Conservation (phyloP, 2,329 filamentous ascomycete species). For the Sarocladium brachiariae region DNA sequence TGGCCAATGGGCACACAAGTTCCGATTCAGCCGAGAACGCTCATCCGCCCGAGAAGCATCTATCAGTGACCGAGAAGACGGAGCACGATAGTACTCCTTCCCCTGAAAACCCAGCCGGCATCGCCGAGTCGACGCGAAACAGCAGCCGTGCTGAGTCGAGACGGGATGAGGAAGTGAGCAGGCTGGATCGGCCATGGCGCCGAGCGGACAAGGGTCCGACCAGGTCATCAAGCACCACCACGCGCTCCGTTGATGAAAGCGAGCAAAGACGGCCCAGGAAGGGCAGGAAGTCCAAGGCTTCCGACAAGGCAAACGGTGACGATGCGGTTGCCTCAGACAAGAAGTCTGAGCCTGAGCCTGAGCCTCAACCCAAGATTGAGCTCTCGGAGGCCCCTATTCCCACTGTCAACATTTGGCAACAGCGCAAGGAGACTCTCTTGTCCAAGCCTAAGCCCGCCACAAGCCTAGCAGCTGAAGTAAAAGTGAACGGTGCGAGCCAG, state of each 20-base stretch:
- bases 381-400: conserved; percentile 78
- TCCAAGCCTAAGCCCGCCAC: conserved; percentile 40
- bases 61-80: conserved; percentile 24
- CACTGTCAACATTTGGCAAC: conserved; percentile 79
- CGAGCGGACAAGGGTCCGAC: conserved; percentile 38
- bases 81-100: conserved; percentile 27
- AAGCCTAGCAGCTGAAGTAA: conserved; percentile 12
- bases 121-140: conserved; percentile 27
- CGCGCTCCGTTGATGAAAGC: conserved; percentile 59
- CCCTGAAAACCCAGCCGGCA: conserved; percentile 31
- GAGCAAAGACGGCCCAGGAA: conserved; percentile 40
- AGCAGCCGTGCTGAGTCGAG: conserved; percentile 23
- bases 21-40: conserved; percentile 18
- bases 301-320: conserved; percentile 36
- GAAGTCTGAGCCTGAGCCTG: conserved; percentile 29
- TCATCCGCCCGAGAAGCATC: conserved; percentile 16
- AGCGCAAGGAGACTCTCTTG: conserved; percentile 60
- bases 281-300: conserved; percentile 52
- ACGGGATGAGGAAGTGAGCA: conserved; percentile 31
- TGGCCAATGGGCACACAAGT: conserved; percentile 19
- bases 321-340: conserved; percentile 51
- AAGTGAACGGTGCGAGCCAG: conserved; percentile 5
- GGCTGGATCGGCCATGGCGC: conserved; percentile 34
- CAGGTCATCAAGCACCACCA: conserved; percentile 55
- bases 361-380: conserved; percentile 49